These are phyloP conservation scores for Globisporangium spiculum DNA, from an alignment of 352 stramenopile species.

Conservation along the genomic window DNA sequence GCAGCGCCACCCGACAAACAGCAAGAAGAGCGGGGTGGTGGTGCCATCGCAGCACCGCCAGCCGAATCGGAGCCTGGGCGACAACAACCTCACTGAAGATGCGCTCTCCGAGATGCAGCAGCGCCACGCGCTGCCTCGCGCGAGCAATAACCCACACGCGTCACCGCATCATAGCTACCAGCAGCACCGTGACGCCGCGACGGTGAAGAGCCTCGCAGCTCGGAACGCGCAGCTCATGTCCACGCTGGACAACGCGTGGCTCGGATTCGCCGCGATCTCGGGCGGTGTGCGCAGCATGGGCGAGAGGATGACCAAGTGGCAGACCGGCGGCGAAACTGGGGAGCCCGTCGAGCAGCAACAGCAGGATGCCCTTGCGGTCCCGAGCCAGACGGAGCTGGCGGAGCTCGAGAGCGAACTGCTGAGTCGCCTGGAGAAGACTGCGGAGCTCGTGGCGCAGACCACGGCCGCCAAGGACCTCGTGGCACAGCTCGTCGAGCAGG, in stretches of 20 bases:
- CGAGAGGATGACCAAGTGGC: conserved; percentile 15
- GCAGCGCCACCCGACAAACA: conserved; percentile 6
- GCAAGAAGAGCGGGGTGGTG: not conserved
- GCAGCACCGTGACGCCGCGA: not conserved
- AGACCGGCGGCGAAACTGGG: not conserved
- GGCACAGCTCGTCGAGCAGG: conserved; percentile 23
- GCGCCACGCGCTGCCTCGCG: not conserved
- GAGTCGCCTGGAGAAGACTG: conserved; percentile 21
- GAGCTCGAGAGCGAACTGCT: conserved; percentile 24
- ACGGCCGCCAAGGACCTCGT: conserved; percentile 23
- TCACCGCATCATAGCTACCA: not conserved
- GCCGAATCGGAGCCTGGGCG: not conserved
- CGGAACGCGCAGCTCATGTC: conserved; percentile 26
- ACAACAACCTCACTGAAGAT: conserved; percentile 21
- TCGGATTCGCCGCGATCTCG: conserved; percentile 33
- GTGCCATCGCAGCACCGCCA: not conserved
- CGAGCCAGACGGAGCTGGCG: conserved; percentile 7
- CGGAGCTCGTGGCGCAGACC: conserved; percentile 29
- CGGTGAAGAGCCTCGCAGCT: conserved; percentile 11
- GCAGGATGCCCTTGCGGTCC: not conserved
- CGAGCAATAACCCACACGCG: not conserved
- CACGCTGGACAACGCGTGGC: conserved; percentile 32
- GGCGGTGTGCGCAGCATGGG: conserved; percentile 23
- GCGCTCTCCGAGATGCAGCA: conserved; percentile 17
- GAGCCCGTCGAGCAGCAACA: not conserved